phyloP scores from a whole-genome alignment of 768 basidiomycete genomes.

The Austroboletus eburneus region DNA sequence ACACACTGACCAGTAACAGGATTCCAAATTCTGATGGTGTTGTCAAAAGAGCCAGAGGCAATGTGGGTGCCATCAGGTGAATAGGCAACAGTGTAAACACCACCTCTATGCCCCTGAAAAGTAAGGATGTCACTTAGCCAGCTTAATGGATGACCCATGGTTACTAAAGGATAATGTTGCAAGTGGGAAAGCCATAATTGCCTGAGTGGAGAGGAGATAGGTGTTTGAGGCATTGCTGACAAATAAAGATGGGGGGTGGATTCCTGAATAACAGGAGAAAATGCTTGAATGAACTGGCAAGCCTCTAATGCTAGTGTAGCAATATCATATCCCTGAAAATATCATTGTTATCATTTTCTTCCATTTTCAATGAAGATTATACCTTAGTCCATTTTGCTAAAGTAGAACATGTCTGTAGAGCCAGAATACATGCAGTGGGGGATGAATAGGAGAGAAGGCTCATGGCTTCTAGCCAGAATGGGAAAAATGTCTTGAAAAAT shows the following conservation, averaged over 20 bases:
- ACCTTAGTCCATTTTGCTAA: constrained; percentile 20
- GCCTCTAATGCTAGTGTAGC: neutral
- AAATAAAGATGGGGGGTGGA: neutral
- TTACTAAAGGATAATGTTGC: neutral
- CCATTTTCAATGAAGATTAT: neutral
- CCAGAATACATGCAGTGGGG: constrained; percentile 1
- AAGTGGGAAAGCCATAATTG: neutral
- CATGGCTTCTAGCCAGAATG: constrained; percentile 40
- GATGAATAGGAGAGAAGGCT: constrained; percentile 14
- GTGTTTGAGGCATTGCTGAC: neutral
- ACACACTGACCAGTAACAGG: no score
- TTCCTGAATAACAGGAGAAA: neutral
- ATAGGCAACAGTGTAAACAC: no score
- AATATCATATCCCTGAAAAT: constrained; percentile 10
- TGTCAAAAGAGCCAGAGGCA: no score
- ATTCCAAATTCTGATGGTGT: no score
- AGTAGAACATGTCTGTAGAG: constrained; percentile 5
- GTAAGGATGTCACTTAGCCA: neutral
- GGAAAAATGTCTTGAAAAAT: constrained; percentile 24
- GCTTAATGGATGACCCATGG: neutral
- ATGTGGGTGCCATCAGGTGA: no score
- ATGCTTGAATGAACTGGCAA: neutral
- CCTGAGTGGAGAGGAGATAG: neutral
- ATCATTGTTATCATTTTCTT: neutral
- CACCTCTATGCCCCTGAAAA: no score